Evolutionary conservation across 2,329 filamentous ascomycete genomes (phyloP), one percentile per base, ranked within the genome.

Genomic region (Paecilomyces variotii): DNA sequence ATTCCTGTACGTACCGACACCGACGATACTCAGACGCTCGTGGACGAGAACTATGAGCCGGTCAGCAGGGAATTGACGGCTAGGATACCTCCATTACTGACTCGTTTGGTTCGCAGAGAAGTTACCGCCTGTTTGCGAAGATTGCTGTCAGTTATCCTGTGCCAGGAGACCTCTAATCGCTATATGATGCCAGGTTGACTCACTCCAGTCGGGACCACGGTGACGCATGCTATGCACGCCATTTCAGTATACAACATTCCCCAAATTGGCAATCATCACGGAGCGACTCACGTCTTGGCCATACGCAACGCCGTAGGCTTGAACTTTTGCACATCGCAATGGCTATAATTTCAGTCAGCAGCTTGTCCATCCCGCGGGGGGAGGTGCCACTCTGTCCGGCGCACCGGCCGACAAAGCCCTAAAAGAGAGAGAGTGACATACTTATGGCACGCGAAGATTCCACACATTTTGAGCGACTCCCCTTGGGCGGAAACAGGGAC

Each of bases 171-270:
- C n/a, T 45, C 52, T 27, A 11, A 55, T 62, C 50, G 58, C 60
- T 54, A 58, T 59, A 56, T 56, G 58, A 49, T 24, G 24, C 19
- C 34, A 53, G 62, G 56, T 53, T 71, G 69, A 85, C 89, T 88
- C 81, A 94, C 91, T 96, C 94, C 94, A 99, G 82, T 99, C 94
- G 70, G 94, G 94, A 68, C 94, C 94, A 77, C 94, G 88, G 79
- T 99, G 94, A 70, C 95, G 91, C 73, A 97, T 85, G 74, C 91
- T 95, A 74, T 68, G 66, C 64, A 70, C 65, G 60, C 59, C 64
- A 65, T 65, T 80, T 52, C 79, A 74, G 65, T 58, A 49, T 58
- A 39, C 60, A 1, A 14, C 19, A 61, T 56, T 60, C 56, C 24
- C 27, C 19, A 49, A 50, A 51, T 55, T 39, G 52, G 51, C n/a